Evolutionary conservation across 768 basidiomycete genomes (phyloP).

Genomic region (Boletus speciosus): DNA sequence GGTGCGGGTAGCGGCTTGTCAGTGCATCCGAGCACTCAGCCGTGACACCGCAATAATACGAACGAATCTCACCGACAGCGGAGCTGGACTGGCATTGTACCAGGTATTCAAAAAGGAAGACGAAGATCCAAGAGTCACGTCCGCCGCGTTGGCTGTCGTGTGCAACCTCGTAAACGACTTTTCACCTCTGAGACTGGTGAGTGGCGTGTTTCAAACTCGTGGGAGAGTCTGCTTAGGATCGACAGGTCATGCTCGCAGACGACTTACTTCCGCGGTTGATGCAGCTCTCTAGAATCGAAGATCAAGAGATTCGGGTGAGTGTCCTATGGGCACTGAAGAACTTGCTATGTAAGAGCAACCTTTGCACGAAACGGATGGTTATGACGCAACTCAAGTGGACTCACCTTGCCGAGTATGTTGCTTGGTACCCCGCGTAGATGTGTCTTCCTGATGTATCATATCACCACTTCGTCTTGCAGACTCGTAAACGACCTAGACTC

Average conservation of each 20-base stretch:
- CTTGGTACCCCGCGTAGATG: background rate
- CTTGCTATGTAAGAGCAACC: conserved; percentile 58
- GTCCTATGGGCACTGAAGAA: conserved; percentile 90
- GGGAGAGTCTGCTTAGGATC: background rate
- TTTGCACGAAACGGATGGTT: conserved; percentile 59
- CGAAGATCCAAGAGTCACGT: conserved; percentile 67
- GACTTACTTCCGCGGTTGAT: conserved; percentile 66
- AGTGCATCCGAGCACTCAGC: conserved; percentile 76
- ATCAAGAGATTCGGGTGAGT: conserved; percentile 59
- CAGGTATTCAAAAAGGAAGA: conserved; percentile 51
- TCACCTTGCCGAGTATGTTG: conserved; percentile 50
- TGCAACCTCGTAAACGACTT: conserved; percentile 88
- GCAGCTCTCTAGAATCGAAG: conserved; percentile 49
- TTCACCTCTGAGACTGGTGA: conserved; percentile 70
- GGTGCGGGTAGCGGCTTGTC: conserved; percentile 83
- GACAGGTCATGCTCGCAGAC: conserved; percentile 56
- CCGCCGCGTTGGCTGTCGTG: conserved; percentile 68
- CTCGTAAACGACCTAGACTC: conserved; percentile 51
- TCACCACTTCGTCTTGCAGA: conserved; percentile 31
- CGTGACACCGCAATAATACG: conserved; percentile 76
- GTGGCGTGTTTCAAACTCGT: conserved; percentile 24
- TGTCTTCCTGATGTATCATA: background rate
- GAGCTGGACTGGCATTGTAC: conserved; percentile 70
- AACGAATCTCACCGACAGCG: conserved; percentile 82
- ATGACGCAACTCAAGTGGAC: conserved; percentile 71